These are phyloP conservation scores for Metschnikowia kofuensis DNA, from an alignment of 805 yeast species.

Conservation along the genomic window DNA sequence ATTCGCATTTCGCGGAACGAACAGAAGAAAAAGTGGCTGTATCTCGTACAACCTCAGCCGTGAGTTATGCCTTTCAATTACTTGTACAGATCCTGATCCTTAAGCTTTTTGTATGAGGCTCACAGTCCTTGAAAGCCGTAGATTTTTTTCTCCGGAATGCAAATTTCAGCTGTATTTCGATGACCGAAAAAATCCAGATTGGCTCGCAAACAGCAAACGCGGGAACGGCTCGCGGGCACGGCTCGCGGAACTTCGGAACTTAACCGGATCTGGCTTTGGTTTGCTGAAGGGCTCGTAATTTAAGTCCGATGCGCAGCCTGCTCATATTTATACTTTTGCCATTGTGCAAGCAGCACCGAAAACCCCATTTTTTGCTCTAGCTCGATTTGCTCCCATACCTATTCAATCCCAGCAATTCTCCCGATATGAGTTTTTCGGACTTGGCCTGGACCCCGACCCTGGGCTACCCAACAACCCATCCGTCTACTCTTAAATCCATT, in stretches of 20 bases:
- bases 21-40: too few relatives aligned
- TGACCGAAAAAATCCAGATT: too few relatives aligned
- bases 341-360: background rate
- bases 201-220: background rate
- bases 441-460: slow-evolving; percentile 15
- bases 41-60: too few relatives aligned
- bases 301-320: background rate
- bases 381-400: too few relatives aligned
- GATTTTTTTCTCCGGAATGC: too few relatives aligned
- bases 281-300: background rate
- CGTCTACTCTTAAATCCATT: slow-evolving; percentile 27
- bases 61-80: too few relatives aligned
- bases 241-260: background rate
- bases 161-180: too few relatives aligned
- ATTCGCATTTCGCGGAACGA: too few relatives aligned
- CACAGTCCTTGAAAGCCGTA: too few relatives aligned
- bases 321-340: background rate
- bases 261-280: background rate
- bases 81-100: too few relatives aligned
- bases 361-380: too few relatives aligned
- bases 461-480: slow-evolving; percentile 22
- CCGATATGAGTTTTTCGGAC: background rate
- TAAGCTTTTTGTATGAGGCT: too few relatives aligned
- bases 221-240: background rate
- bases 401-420: background rate